A percentile compares a stretch with the other conserved stretches of the same genome.
phyloP scores from a whole-genome alignment of 768 basidiomycete genomes.

The Amanita jacksonii region DNA sequence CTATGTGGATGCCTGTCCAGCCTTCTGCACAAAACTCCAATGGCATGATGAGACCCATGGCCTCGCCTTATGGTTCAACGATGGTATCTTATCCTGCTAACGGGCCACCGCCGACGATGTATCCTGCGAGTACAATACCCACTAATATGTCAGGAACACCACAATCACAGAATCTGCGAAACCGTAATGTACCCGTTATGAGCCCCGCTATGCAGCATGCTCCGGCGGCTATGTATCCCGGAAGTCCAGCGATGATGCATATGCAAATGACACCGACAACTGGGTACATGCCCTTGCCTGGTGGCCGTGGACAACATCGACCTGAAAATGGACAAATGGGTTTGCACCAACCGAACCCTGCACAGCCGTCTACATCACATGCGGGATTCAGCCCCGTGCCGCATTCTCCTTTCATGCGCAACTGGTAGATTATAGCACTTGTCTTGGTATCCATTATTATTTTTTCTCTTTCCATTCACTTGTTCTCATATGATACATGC shows the following conservation, averaged over 20 bases:
- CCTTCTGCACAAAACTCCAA: constrained; percentile 37
- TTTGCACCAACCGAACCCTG: constrained; percentile 25
- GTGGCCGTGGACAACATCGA: constrained; percentile 41
- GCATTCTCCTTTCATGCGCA: constrained; percentile 32
- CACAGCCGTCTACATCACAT: constrained; percentile 24
- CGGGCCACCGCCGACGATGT: constrained; percentile 39
- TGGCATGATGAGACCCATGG: constrained; percentile 45
- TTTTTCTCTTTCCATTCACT: constrained; percentile 14
- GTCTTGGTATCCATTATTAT: constrained; percentile 5
- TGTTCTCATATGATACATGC: constrained; percentile 32
- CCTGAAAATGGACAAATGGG: constrained; percentile 38
- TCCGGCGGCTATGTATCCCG: constrained; percentile 49
- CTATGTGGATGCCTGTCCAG: constrained; percentile 56
- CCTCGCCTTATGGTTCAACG: constrained; percentile 55
- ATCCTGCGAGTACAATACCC: constrained; percentile 23
- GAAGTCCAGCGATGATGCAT: constrained; percentile 51
- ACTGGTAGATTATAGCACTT: constrained; percentile 34
- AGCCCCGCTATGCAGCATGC: constrained; percentile 66
- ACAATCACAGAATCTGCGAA: constrained; percentile 30
- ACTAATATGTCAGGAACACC: constrained; percentile 30
- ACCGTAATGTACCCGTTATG: constrained; percentile 50
- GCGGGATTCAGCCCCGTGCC: constrained; percentile 32
- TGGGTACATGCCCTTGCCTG: constrained; percentile 37
- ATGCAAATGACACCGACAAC: constrained; percentile 23
- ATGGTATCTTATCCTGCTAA: constrained; percentile 59